Evolutionary conservation across 1,284 basidiomycete genomes (phyloP), one percentile per base, ranked within the genome.

Genomic region (Puccinia coronata): DNA sequence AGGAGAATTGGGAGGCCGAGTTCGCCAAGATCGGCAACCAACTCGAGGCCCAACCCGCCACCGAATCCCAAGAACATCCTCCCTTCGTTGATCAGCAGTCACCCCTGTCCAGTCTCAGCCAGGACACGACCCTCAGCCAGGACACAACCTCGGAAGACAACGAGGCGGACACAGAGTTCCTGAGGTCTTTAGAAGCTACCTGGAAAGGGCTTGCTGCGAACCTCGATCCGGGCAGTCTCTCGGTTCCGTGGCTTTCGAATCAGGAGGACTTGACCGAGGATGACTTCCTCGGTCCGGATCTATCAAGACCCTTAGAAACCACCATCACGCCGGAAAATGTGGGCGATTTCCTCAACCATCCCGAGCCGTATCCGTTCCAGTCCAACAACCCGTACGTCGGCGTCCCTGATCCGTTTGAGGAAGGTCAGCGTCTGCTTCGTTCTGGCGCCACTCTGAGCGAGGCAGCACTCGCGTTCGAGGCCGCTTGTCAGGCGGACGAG

Each of bases 361-460:
- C 83, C 28, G 74, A 82, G 20, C 76, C 84, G 5, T 85, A 83
- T 82, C 84, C 85, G 0, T 85, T 76, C 67, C 71, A 74, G 34
- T 78, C 82, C 41, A 79, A 90, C 55, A 97, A 97, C 86, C 90
- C 90, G 83, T 93, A 91, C 84, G 83, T 92, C 36, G 88, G 90
- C 65, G 84, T 85, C 67, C 75, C 84, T 86, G 89, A 88, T 86
- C 82, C 89, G 88, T 39, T 86, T 59, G 87, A 87, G 25, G 88
- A 89, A 69, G 87, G 92, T 0, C 88, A 90, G 36, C 88, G 95
- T 23, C 88, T 88, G 51, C 89, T 92, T 80, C 91, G 92, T 0
- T 83, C 84, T 25, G 84, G 85, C 3, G 85, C 85, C 12, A 84
- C 85, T 20, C 82, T 86, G 39, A 84, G 84, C 65, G 84, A 86